Percentiles rank a stretch among this genome's conserved stretches.
phyloP scores from a whole-genome alignment of 176 grass and related monocot genomes.

The Bromus sterilis region DNA sequence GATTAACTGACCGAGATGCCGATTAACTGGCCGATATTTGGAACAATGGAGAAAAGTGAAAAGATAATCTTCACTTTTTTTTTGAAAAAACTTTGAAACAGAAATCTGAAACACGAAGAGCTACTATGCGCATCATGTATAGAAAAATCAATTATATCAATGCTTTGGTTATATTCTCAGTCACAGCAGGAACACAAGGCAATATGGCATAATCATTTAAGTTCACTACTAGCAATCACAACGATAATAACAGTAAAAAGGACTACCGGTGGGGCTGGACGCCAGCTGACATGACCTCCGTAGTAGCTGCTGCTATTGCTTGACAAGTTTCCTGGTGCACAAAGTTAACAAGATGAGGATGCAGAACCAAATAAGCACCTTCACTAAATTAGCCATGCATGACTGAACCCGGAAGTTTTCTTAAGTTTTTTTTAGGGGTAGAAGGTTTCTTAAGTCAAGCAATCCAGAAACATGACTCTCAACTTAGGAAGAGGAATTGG shows the following conservation, averaged over 20 bases:
- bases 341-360: not conserved
- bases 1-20: no score
- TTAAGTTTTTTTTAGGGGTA: no score
- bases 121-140: not conserved
- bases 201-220: not conserved
- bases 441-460: no score
- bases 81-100: not conserved
- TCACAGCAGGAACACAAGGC: not conserved
- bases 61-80: not conserved
- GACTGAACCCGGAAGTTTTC: no score
- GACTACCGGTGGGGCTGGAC: conserved; percentile 17
- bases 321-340: conserved; percentile 9
- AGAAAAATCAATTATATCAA: not conserved
- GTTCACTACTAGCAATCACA: not conserved
- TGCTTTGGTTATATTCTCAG: not conserved
- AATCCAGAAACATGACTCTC: no score
- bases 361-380: not conserved
- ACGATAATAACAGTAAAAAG: not conserved
- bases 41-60: no score
- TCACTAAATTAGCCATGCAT: not conserved
- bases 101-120: not conserved
- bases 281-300: not conserved
- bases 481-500: not conserved
- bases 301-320: not conserved
- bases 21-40: no score